Evolutionary conservation across 2,329 filamentous ascomycete species (phyloP), one percentile per base, ranked within the genome.

Genomic region (Waltergamsia citrina): DNA sequence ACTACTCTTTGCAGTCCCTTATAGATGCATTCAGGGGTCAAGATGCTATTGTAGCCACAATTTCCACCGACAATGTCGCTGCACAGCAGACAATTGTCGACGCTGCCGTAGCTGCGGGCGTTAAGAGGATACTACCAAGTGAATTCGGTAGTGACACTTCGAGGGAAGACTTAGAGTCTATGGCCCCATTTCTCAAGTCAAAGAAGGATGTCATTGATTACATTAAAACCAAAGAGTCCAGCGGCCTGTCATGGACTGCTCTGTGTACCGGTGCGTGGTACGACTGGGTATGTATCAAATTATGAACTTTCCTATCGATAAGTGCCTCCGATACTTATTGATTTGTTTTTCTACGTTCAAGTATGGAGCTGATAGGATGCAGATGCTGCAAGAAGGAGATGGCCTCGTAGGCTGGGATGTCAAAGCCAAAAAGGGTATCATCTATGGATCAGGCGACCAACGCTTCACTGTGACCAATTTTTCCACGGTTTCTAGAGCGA

Each of bases 61-160:
- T 56, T 24, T 44, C 40, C 7, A 45, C 49, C 16, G 58, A 60
- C 2, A 56, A 64, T 2, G 54, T 74, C 24, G 55, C 56, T 16
- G 37, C 36, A 7, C 54, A 57, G 33, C 22, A 35, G 8, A 48
- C 63, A 9, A 56, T 80, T 29, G 62, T 80, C 29, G 67, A 79
- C 18, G 78, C 75, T 1, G 67, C 74, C 20, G 56, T 73, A 18
- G 63, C 64, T 4, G 73, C 74, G 4, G 73, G 75, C 5, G 72
- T 81, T 1, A 63, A 74, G 47, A 65, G 73, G 8, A 75, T 79
- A 55, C 52, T 81, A 20, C 74, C 76, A 3, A 70, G 70, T 3
- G 75, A 81, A 39, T 81, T 66, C 33, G 62, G 60, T 28, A 50
- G 63, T 54, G 34, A 54, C 9, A 21, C 32, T 14, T 36, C 49